Evolutionary conservation across 2,329 filamentous ascomycete genomes (phyloP).

Genomic region (Aspergillus tubingensis): DNA sequence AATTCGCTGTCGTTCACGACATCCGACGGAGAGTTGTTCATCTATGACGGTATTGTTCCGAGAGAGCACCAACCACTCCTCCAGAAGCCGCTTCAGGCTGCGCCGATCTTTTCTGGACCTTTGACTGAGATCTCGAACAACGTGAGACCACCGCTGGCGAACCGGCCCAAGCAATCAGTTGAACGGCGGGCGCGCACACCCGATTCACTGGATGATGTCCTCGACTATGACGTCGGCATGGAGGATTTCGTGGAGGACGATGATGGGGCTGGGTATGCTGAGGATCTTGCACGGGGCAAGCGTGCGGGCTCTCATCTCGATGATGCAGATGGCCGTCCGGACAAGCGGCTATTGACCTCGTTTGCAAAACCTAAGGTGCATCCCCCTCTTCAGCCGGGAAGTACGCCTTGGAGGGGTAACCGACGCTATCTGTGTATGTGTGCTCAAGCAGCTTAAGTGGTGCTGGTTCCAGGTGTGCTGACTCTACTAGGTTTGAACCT

Average conservation of each 20-base stretch:
- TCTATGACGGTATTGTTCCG: conserved; percentile 65
- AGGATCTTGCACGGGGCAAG: conserved; percentile 64
- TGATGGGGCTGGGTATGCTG: conserved; percentile 85
- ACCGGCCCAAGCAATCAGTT: conserved; percentile 57
- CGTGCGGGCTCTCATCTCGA: conserved; percentile 56
- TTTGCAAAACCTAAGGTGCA: conserved; percentile 69
- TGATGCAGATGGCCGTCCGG: conserved; percentile 45
- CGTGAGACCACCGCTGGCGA: conserved; percentile 56
- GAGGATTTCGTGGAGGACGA: conserved; percentile 93
- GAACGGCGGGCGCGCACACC: conserved; percentile 61
- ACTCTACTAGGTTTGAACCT: conserved; percentile 67
- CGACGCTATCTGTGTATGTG: conserved; percentile 78
- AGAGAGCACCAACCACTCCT: conserved; percentile 52
- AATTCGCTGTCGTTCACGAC: conserved; percentile 92
- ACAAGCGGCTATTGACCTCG: conserved; percentile 55
- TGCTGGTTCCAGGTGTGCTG: conserved; percentile 22
- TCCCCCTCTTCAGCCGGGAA: conserved; percentile 85
- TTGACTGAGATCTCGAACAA: conserved; percentile 70
- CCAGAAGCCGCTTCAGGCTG: conserved; percentile 64
- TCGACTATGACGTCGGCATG: conserved; percentile 63
- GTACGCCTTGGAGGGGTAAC: conserved; percentile 94
- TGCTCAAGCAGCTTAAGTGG: background rate
- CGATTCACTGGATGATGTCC: conserved; percentile 80
- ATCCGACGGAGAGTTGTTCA: conserved; percentile 88
- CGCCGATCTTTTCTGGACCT: conserved; percentile 83